Evolutionary conservation across 1,139 yeast species (phyloP).

Genomic region (Saccharomyces hybrid): DNA sequence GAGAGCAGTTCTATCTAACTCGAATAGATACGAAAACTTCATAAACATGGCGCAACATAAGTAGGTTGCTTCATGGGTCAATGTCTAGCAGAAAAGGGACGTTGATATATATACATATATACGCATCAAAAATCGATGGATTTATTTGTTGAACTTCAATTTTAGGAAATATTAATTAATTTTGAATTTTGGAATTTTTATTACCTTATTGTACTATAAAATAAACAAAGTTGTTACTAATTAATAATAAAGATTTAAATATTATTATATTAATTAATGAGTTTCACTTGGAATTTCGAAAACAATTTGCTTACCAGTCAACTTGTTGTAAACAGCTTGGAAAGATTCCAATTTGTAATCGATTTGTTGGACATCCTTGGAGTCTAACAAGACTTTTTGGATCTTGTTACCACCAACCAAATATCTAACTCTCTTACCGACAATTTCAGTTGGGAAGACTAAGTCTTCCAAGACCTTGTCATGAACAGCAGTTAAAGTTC

Average conservation of each 20-base stretch:
- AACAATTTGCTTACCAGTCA: conserved; percentile 99
- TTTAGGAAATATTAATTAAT: background rate
- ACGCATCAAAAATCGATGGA: too few relatives aligned
- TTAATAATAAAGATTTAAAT: conserved; percentile 9
- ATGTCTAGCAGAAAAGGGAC: background rate
- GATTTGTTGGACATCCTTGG: conserved; percentile 94
- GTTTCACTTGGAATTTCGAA: conserved; percentile 90
- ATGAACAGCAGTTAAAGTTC: conserved; percentile 98
- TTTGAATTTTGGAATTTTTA: background rate
- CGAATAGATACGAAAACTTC: conserved; percentile 16
- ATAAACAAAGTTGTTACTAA: conserved; percentile 2
- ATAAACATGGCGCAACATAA: conserved; percentile 14
- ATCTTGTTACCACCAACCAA: conserved; percentile 98
- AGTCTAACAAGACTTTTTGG: conserved; percentile 96
- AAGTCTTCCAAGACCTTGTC: conserved; percentile 98
- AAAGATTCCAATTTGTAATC: conserved; percentile 99
- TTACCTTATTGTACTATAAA: background rate
- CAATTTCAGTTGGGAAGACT: conserved; percentile 99
- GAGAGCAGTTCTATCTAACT: conserved; percentile 3
- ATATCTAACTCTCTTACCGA: conserved; percentile 99
- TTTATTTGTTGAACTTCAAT: background rate
- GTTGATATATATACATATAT: background rate
- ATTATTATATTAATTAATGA: conserved; percentile 37
- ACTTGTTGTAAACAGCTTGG: conserved; percentile 97
- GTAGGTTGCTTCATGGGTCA: background rate